These are phyloP conservation scores for Boletus barrowsii DNA, from an alignment of 768 basidiomycete species.

Conservation along the genomic window DNA sequence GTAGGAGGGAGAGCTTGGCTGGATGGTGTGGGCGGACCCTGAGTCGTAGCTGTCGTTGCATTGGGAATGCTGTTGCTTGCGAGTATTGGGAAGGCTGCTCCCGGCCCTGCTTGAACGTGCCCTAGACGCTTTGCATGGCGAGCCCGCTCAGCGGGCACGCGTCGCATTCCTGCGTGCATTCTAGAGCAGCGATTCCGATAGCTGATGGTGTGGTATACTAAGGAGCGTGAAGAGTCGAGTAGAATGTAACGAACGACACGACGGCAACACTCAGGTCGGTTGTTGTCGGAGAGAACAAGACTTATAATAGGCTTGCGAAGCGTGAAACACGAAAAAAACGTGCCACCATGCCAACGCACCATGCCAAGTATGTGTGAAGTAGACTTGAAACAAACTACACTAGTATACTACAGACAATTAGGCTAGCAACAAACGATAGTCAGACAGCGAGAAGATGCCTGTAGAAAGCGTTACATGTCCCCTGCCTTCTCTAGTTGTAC, in stretches of 20 bases:
- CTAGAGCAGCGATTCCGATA: too few relatives aligned
- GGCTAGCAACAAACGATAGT: too few relatives aligned
- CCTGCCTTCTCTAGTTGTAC: constrained; percentile 64
- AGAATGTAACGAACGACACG: constrained; percentile 4
- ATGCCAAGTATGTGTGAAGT: not conserved
- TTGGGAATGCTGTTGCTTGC: not conserved
- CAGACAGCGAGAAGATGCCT: not conserved
- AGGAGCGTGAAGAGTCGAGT: constrained; percentile 16
- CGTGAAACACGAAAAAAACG: constrained; percentile 2
- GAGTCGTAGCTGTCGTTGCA: constrained; percentile 1
- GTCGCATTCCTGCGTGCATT: constrained; percentile 29
- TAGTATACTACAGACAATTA: not conserved
- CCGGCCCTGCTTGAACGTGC: constrained; percentile 17
- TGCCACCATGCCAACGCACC: constrained; percentile 20
- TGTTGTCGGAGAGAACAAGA: not conserved
- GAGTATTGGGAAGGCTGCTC: not conserved
- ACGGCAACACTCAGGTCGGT: not conserved
- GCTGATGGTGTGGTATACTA: not conserved
- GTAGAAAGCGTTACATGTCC: constrained; percentile 33
- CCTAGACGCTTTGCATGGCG: constrained; percentile 32
- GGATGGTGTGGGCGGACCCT: not conserved
- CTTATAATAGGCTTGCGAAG: too few relatives aligned
- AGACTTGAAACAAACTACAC: not conserved
- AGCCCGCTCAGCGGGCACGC: constrained; percentile 32
- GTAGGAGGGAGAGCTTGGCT: not conserved